phyloP scores from a whole-genome alignment of 106 monocot species.

The Platanthera guangdongensis region DNA sequence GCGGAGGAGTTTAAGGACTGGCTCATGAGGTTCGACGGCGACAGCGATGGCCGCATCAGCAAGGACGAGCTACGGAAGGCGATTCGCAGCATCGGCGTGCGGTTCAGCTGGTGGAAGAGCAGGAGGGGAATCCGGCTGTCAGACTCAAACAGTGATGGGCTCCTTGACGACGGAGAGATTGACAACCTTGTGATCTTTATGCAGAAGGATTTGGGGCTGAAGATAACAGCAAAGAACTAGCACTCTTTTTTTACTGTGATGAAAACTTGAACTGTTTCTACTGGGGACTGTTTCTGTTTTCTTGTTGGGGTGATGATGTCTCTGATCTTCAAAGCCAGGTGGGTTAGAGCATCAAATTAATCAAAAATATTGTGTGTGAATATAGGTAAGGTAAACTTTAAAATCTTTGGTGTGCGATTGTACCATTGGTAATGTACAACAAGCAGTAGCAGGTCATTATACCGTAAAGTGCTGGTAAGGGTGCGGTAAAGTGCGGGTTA shows the following conservation, averaged over 20 bases:
- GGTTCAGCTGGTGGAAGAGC: constrained; percentile 13
- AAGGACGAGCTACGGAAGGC: constrained; percentile 9
- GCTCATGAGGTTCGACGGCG: constrained; percentile 7
- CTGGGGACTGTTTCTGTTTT: too few species aligned
- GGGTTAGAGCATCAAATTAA: too few species aligned
- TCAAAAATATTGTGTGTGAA: too few species aligned
- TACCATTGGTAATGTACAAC: too few species aligned
- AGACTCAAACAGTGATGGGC: not conserved
- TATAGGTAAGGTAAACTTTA: too few species aligned
- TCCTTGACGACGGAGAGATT: constrained; percentile 8
- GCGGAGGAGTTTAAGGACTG: constrained; percentile 18
- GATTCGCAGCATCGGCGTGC: constrained; percentile 5
- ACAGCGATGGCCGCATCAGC: constrained; percentile 17
- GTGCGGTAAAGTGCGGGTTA: too few species aligned
- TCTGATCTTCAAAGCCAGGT: too few species aligned
- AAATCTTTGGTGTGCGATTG: too few species aligned
- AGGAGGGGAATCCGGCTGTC: not conserved
- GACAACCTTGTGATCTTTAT: constrained; percentile 4
- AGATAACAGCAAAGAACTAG: not conserved
- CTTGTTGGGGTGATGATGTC: too few species aligned
- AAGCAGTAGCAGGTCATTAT: too few species aligned
- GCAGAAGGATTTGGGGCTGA: constrained; percentile 4
- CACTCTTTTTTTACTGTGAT: not conserved
- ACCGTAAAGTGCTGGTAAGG: too few species aligned
- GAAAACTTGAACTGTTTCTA: not conserved